Evolutionary conservation across 2,329 filamentous ascomycete species (phyloP), one percentile per base, ranked within the genome.

Genomic region (Achaetomium macrosporum): DNA sequence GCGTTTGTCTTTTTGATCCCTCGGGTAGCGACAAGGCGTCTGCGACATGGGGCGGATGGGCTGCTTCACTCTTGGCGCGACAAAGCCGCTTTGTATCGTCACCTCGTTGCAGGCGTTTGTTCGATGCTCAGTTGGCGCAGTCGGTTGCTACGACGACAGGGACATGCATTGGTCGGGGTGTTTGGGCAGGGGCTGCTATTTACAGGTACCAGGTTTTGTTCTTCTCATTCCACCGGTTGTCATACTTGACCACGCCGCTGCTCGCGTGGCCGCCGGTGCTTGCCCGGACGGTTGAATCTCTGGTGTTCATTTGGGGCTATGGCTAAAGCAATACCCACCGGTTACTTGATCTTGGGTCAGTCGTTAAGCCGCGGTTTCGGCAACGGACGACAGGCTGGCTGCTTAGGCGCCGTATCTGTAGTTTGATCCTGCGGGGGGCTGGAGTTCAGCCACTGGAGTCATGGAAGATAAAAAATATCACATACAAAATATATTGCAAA

Each of bases 121-220:
- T 50, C 13, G 36, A 50, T 17, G 42, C 17, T 55, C 35, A 16
- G 50, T 46, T 42, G 37, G n/a, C 37, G 42, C 39, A 50, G 37
- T 31, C 25, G 25, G 25, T 40, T 42, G 42, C 48, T 51, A 45
- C 49, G 31, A 61, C 56, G 55, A 58, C 53, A 59, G 42, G 56
- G 55, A 59, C 42, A 59, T 63, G 61, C 61, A 63, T 63, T 55
- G 61, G 56, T 43, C 56, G 57, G 57, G 61, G 60, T 62, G 61
- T 63, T 61, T 56, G 52, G 51, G 48, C 42, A 44, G 39, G 35
- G 30, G 41, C 50, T 51, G 44, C 37, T 53, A 55, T 54, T 36
- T 41, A 31, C 43, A 37, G 42, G 51, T 45, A 43, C 36, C 45
- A 42, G 40, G 17, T 50, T 45, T 43, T 50, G 20, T 43, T 50